Conservation (phyloP, 148 eudicot genomes). For the Limonium bicolor region DNA sequence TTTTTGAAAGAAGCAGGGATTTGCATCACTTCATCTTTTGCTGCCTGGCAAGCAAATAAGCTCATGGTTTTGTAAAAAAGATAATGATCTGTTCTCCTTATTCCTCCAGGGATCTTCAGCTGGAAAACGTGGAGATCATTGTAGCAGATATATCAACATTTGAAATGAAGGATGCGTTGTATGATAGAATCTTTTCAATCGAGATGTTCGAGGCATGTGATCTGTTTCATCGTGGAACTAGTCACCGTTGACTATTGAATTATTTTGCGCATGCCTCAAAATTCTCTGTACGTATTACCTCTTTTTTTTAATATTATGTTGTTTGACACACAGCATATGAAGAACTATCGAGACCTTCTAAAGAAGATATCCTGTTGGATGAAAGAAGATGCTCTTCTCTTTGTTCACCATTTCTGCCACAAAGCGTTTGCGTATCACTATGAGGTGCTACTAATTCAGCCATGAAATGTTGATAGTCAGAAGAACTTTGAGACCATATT, state of each 20-base stretch:
- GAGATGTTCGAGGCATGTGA: slow-evolving; percentile 94
- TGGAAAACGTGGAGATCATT: slow-evolving; percentile 67
- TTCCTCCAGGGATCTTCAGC: slow-evolving; percentile 40
- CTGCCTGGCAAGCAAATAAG: too few relatives aligned
- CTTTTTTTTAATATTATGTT: not conserved
- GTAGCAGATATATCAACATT: slow-evolving; percentile 83
- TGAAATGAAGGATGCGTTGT: slow-evolving; percentile 73
- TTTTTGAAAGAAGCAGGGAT: not conserved
- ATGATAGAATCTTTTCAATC: slow-evolving; percentile 76
- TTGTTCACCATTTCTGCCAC: slow-evolving; percentile 92
- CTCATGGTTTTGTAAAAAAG: too few relatives aligned
- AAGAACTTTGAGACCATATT: too few relatives aligned
- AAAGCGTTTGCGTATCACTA: slow-evolving; percentile 87
- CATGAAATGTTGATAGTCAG: too few relatives aligned
- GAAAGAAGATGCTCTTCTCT: slow-evolving; percentile 69
- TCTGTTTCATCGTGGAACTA: not conserved
- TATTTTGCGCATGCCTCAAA: not conserved
- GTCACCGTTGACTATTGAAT: not conserved
- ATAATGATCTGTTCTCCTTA: not conserved
- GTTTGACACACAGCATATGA: slow-evolving; percentile 63
- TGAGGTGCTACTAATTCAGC: too few relatives aligned
- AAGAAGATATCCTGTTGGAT: slow-evolving; percentile 87
- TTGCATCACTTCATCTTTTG: too few relatives aligned
- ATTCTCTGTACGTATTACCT: too few relatives aligned
- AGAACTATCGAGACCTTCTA: slow-evolving; percentile 75